phyloP scores from a whole-genome alignment of 202 grass and related monocot genomes.

The Tripidium arundinaceum region DNA sequence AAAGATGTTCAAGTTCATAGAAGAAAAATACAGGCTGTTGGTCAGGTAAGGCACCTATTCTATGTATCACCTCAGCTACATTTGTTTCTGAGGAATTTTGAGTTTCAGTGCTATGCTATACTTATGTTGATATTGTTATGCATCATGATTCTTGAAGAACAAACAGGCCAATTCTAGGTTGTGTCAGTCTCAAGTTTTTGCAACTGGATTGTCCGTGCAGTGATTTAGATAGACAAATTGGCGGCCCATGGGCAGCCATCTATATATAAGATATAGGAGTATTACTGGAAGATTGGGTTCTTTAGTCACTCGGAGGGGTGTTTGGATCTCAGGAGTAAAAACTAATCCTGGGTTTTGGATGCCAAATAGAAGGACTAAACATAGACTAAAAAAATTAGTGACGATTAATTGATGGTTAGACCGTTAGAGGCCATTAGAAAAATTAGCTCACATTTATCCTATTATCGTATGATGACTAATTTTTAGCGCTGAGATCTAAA shows the following conservation, averaged over 20 bases:
- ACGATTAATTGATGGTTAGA: not conserved
- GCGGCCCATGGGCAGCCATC: not conserved
- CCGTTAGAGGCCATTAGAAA: not conserved
- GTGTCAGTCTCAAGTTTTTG: not conserved
- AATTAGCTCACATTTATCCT: not conserved
- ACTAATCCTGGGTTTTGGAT: not conserved
- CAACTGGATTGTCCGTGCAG: not conserved
- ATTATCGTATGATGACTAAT: not conserved
- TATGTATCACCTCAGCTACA: not conserved
- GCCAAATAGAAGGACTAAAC: not conserved
- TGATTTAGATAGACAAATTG: not conserved
- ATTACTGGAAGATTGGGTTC: not conserved
- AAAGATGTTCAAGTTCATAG: conserved; percentile 79
- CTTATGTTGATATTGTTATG: not conserved
- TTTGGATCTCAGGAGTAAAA: not conserved
- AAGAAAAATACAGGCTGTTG: conserved; percentile 69
- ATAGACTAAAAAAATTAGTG: not conserved
- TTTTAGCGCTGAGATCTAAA: not conserved
- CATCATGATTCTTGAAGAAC: not conserved
- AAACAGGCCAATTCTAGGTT: not conserved
- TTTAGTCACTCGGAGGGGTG: not conserved
- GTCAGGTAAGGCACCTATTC: conserved; percentile 51
- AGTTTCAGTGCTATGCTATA: not conserved
- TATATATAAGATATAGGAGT: not conserved
- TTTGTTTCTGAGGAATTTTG: not conserved